These are phyloP conservation scores for Thelonectria blattea DNA, from an alignment of 2,329 filamentous ascomycete genomes.

Conservation along the genomic window DNA sequence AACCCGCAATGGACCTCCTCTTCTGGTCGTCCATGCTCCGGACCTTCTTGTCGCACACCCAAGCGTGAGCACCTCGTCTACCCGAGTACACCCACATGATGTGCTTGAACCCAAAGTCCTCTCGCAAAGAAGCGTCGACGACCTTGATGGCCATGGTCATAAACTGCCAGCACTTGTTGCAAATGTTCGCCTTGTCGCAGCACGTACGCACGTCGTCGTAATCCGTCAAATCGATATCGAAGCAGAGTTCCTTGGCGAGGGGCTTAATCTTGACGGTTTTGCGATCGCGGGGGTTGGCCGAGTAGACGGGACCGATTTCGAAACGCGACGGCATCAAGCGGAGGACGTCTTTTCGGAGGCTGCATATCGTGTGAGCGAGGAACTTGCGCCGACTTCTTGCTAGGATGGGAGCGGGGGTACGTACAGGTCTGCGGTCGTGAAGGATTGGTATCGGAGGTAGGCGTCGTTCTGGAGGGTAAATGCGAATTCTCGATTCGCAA, in stretches of 20 bases:
- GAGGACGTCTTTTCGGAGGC: constrained; percentile 89
- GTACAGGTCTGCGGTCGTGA: constrained; percentile 59
- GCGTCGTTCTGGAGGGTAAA: constrained; percentile 93
- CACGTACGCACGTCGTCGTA: constrained; percentile 97
- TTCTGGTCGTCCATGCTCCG: constrained; percentile 85
- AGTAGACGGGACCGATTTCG: constrained; percentile 98
- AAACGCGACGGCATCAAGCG: constrained; percentile 90
- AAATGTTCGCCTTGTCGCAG: constrained; percentile 92
- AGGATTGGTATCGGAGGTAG: constrained; percentile 88
- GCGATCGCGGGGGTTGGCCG: constrained; percentile 88
- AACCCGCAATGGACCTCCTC: constrained; percentile 83
- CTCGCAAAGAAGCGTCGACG: constrained; percentile 81
- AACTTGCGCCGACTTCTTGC: fast-evolving
- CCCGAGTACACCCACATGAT: constrained; percentile 99
- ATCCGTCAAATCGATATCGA: constrained; percentile 99
- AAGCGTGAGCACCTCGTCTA: constrained; percentile 94
- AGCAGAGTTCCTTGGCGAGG: constrained; percentile 90
- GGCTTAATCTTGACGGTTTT: constrained; percentile 89
- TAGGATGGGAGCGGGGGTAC: no score
- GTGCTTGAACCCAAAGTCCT: constrained; percentile 96
- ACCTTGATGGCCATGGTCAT: constrained; percentile 98
- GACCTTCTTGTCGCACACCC: constrained; percentile 93
- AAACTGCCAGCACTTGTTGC: constrained; percentile 93
- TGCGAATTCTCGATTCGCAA: constrained; percentile 92
- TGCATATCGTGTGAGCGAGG: constrained; percentile 41